Conservation (phyloP, 1,139 yeast species). For the Wickerhamomyces sp. region DNA sequence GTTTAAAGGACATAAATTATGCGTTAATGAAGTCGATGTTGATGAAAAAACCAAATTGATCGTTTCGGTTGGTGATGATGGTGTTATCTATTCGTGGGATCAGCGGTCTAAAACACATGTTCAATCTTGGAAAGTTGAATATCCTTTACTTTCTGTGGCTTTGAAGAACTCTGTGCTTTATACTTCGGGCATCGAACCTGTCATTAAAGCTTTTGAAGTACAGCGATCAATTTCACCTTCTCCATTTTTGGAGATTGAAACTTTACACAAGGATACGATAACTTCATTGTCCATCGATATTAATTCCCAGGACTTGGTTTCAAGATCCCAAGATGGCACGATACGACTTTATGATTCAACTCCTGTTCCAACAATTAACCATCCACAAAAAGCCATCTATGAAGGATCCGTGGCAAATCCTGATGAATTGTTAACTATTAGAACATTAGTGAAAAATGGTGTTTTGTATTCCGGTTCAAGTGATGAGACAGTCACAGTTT, state of each 20-base stretch:
- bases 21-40: conserved; percentile 49
- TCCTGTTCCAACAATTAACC: conserved; percentile 17
- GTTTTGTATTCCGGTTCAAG: conserved; percentile 55
- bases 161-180: conserved; percentile 35
- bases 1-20: conserved; percentile 45
- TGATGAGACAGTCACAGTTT: conserved; percentile 51
- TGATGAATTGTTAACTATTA: conserved; percentile 45
- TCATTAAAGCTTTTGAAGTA: conserved; percentile 52
- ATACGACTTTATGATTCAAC: conserved; percentile 47
- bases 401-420: conserved; percentile 62
- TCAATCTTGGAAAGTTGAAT: conserved; percentile 36
- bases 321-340: conserved; percentile 54
- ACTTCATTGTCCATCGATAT: conserved; percentile 48
- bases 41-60: conserved; percentile 31
- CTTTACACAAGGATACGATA: conserved; percentile 44
- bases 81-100: conserved; percentile 59
- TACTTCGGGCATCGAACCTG: conserved; percentile 65
- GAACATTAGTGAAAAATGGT: conserved; percentile 35
- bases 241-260: conserved; percentile 42
- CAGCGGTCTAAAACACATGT: conserved; percentile 43
- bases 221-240: conserved; percentile 33
- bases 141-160: conserved; percentile 56
- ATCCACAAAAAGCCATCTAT: conserved; percentile 32
- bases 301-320: conserved; percentile 44
- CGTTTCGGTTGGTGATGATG: conserved; percentile 65